Evolutionary conservation across 108 stramenopile species (phyloP).

Genomic region (Ochromonas danica): DNA sequence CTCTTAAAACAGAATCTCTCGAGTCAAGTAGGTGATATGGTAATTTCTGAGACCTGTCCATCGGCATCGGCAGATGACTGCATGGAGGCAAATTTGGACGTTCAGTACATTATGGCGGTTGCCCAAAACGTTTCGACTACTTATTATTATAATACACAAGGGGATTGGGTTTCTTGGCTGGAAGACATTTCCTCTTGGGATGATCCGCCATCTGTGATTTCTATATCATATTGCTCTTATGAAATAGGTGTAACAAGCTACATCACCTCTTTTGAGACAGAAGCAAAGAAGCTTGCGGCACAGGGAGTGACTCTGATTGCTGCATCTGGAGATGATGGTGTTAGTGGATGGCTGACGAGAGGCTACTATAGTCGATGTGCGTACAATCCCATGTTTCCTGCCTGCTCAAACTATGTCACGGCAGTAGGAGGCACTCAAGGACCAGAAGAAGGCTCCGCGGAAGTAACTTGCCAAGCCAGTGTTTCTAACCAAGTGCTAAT

Average conservation of each 20-base stretch:
- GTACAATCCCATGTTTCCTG: conserved; percentile 58
- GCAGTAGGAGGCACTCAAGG: conserved; percentile 53
- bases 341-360: not conserved
- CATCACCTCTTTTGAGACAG: not conserved
- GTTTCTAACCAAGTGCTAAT: not conserved
- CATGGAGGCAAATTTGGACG: too few species aligned
- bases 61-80: too few species aligned
- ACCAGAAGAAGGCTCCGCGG: not conserved
- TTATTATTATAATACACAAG: too few species aligned
- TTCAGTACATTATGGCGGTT: too few species aligned
- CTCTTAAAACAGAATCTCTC: too few species aligned
- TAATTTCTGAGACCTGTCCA: too few species aligned
- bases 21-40: too few species aligned
- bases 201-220: conserved; percentile 27
- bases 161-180: conserved; percentile 39
- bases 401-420: conserved; percentile 58
- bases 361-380: not conserved
- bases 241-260: not conserved
- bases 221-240: not conserved
- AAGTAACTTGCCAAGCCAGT: not conserved
- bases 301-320: not conserved
- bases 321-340: conserved; percentile 2
- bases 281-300: not conserved
- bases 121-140: too few species aligned
- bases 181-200: not conserved